Evolutionary conservation across 352 stramenopile species (phyloP).

Genomic region (Phytophthora pistaciae): DNA sequence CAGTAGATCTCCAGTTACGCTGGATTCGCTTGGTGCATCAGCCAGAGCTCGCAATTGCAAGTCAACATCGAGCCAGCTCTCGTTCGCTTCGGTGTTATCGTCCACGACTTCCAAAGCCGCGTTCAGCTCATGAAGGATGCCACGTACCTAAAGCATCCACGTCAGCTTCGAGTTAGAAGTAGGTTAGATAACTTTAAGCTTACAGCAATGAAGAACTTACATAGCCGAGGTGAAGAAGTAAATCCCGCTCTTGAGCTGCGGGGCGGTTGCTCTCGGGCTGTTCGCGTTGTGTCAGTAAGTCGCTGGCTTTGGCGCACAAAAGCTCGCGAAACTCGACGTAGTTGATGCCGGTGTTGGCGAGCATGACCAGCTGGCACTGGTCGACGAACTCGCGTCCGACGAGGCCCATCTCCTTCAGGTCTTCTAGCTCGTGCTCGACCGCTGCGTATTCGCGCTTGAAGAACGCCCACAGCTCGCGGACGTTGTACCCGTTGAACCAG

Average conservation of each 20-base stretch:
- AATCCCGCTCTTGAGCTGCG: slow-evolving; percentile 11
- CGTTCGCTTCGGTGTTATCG: slow-evolving; percentile 12
- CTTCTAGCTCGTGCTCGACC: slow-evolving; percentile 65
- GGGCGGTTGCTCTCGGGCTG: not conserved
- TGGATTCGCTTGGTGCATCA: not conserved
- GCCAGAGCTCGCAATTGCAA: slow-evolving; percentile 26
- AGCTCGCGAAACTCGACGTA: slow-evolving; percentile 72
- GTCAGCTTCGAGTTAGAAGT: not conserved
- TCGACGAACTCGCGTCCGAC: slow-evolving; percentile 57
- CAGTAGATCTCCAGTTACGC: not conserved
- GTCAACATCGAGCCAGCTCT: slow-evolving; percentile 36
- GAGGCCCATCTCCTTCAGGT: slow-evolving; percentile 75
- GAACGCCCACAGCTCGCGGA: slow-evolving; percentile 72
- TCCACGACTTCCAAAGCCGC: slow-evolving; percentile 26
- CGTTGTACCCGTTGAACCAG: slow-evolving; percentile 95
- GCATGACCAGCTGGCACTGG: slow-evolving; percentile 83
- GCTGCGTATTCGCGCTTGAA: slow-evolving; percentile 71
- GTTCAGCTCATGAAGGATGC: slow-evolving; percentile 46
- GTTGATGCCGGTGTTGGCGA: slow-evolving; percentile 83
- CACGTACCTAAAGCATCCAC: slow-evolving; percentile 27
- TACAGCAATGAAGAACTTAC: slow-evolving; percentile 23
- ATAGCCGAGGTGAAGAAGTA: slow-evolving; percentile 31
- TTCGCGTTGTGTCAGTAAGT: slow-evolving; percentile 37
- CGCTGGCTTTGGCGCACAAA: slow-evolving; percentile 53
- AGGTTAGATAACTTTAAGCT: not conserved